Base-by-base conservation (phyloP, 2,329 filamentous ascomycete species). In the Pseudogymnoascus sp. region DNA sequence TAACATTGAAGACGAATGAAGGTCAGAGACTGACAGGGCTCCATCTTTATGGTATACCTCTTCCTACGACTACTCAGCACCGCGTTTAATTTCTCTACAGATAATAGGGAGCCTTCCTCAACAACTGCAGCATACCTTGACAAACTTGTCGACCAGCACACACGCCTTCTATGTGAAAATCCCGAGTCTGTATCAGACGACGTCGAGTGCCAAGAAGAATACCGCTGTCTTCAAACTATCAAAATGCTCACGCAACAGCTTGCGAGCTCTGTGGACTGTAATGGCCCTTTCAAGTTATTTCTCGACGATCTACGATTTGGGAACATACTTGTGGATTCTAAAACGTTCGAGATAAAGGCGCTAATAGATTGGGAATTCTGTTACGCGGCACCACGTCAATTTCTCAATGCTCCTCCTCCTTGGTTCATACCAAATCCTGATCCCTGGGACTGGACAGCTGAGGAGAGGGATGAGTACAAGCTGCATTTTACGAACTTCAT, bases 311-410 rank as follows among this genome's bases (percentile, higher is more conserved):
- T 77, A 10, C 64, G 52, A 2, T 67, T 73, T 15, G 64, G 64
- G 4, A 76, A 77, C 58, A 63, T 75, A 21, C 66, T 77, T 4
- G 6, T 75, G 2, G 67, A 73, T 15, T 10, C 39, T 10, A 42
- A 42, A 42, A 42, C 39, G 8, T 42, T 42, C 10, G 62, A 70
- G 9, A 62, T 77, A 1, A 65, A 71, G 9, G 74, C 68, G 2
- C 69, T 75, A 0, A 73, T 79, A 4, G 75, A 78, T 64, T 78
- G 74, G 74, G 76, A 78, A 66, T 75, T 74, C 61, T 64, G 72
- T 0, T 76, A 76, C 62, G 68, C 64, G 1, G 74, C 68, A 0
- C 74, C 74, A 0, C 61, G 69, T 8, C 69, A 76, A 37, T 77
- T 75, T 52, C 60, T 55, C 8, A 68, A 70, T 52, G 70, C 73